These are phyloP conservation scores for Leptodermis oblonga DNA, from an alignment of 257 asterid species.

Conservation along the genomic window DNA sequence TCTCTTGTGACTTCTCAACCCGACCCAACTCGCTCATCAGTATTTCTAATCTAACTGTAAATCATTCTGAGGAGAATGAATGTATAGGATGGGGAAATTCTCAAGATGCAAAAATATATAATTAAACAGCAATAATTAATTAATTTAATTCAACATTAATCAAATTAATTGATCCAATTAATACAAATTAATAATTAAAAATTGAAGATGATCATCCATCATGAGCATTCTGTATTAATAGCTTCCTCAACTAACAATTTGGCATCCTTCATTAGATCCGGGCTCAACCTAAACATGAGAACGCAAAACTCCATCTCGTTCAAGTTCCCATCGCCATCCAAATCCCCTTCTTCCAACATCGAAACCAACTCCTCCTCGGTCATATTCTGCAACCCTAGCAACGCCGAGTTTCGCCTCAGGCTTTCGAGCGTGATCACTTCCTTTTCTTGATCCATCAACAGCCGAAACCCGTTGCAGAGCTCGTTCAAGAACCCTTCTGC, in stretches of 20 bases:
- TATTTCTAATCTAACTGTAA: no score
- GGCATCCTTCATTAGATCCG: conserved; percentile 49
- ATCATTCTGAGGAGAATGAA: no score
- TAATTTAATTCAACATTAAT: not conserved
- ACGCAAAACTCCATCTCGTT: conserved; percentile 69
- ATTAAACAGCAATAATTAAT: no score
- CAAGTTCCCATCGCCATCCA: conserved; percentile 64
- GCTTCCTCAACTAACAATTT: conserved; percentile 25
- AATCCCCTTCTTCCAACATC: conserved; percentile 71
- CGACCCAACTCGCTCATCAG: no score
- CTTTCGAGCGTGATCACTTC: conserved; percentile 61
- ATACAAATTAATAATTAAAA: not conserved
- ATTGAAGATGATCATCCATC: not conserved
- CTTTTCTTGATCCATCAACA: conserved; percentile 50
- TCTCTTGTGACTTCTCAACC: no score
- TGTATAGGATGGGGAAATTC: no score
- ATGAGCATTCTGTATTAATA: not conserved
- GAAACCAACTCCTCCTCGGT: conserved; percentile 42
- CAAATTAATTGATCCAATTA: not conserved
- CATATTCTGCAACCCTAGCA: conserved; percentile 42
- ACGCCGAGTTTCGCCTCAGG: conserved; percentile 48
- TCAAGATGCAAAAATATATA: no score
- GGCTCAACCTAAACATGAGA: conserved; percentile 72
- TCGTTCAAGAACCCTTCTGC: conserved; percentile 59
- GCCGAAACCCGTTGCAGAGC: conserved; percentile 55